Conservation (phyloP, 805 yeast species). For the Metschnikowia dekortorum region DNA sequence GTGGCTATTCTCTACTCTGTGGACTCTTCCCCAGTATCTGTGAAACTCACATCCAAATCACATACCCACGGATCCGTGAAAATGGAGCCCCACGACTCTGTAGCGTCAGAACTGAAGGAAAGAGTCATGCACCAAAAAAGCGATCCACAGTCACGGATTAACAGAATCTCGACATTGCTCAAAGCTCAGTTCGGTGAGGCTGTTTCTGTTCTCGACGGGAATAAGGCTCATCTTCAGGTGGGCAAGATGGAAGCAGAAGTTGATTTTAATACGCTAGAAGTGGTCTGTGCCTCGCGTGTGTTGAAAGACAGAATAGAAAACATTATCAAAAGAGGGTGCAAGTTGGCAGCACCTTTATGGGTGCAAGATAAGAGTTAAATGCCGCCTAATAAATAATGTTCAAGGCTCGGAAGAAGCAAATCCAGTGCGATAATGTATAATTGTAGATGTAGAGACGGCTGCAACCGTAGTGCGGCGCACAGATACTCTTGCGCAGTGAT, state of each 20-base stretch:
- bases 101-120: constrained; percentile 9
- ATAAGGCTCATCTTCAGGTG: constrained; percentile 59
- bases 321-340: constrained; percentile 71
- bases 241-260: constrained; percentile 74
- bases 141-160: constrained; percentile 30
- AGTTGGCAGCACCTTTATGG: constrained; percentile 72
- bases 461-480: constrained; percentile 5
- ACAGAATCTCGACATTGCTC: constrained; percentile 57
- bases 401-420: not conserved
- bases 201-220: constrained; percentile 35
- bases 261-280: constrained; percentile 59
- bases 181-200: constrained; percentile 87
- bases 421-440: not conserved
- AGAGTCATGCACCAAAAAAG: constrained; percentile 23
- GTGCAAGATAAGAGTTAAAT: not conserved
- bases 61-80: constrained; percentile 42
- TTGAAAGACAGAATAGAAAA: constrained; percentile 79
- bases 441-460: not conserved
- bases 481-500: constrained; percentile 2
- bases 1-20: constrained; percentile 87
- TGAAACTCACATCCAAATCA: constrained; percentile 68
- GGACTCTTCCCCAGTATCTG: constrained; percentile 93
- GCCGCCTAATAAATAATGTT: not conserved
- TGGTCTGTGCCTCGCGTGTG: constrained; percentile 67
- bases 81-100: constrained; percentile 19